phyloP scores from a whole-genome alignment of 371 early-diverging fungal species.

The Basidiobolus meristosporus region DNA sequence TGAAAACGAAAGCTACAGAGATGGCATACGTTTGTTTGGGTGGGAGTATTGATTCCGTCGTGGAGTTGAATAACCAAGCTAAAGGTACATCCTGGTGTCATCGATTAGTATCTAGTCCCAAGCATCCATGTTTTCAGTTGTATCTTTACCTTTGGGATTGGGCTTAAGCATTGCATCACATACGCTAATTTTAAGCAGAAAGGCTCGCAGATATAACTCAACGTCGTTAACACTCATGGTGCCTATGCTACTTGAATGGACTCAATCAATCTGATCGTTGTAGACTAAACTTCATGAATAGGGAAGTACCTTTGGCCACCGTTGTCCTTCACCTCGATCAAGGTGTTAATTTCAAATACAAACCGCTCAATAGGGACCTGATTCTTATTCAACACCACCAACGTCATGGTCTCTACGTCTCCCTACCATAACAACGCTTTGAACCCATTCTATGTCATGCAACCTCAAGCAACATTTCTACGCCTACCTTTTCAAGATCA shows the following conservation, averaged over 20 bases:
- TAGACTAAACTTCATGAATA: background rate
- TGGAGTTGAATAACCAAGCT: conserved; percentile 14
- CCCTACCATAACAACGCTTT: conserved; percentile 9
- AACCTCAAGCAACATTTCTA: background rate
- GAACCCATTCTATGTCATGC: background rate
- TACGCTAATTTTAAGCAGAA: conserved; percentile 14
- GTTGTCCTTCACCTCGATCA: conserved; percentile 6
- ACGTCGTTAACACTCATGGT: conserved; percentile 7
- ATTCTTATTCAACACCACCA: conserved; percentile 10
- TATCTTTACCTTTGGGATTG: conserved; percentile 2
- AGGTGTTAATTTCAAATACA: conserved; percentile 21
- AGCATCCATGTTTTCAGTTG: background rate
- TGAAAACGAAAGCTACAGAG: background rate
- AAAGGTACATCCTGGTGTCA: conserved; percentile 12
- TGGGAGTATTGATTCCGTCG: conserved; percentile 5
- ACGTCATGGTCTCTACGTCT: conserved; percentile 10
- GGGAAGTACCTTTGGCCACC: too few relatives aligned
- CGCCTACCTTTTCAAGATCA: conserved; percentile 18
- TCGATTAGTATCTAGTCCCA: background rate
- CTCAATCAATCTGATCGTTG: conserved; percentile 8
- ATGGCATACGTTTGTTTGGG: background rate
- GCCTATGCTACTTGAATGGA: too few relatives aligned
- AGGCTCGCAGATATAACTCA: conserved; percentile 17
- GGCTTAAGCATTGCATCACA: conserved; percentile 4
- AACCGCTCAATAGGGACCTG: conserved; percentile 18